Evolutionary conservation across 345 rosid species (phyloP), one percentile per base, ranked within the genome.

Genomic region (Euphorbia tirucalli): DNA sequence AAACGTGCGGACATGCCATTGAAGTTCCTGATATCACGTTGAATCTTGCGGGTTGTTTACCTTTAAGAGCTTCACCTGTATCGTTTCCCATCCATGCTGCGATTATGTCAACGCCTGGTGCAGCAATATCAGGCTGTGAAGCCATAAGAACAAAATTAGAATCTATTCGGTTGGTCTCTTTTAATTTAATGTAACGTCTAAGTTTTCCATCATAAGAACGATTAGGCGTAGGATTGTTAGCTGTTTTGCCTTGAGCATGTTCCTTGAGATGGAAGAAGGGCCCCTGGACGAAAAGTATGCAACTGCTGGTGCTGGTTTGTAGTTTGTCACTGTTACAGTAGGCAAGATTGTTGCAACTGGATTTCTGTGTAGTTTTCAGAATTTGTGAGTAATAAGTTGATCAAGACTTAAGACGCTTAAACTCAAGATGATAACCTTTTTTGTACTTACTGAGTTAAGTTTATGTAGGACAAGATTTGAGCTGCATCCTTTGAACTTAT

Each of bases 261-360:
- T 91, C 80, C 76, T 84, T 60, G 92, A 72, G 73, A 77, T 9
- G 24, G 78, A 63, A 57, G 92, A 83, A 77, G 96, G 97, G 13
- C 98, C 98, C 78, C 96, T 81, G 0, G 97, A 56, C 56, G 97
- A 92, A 80, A 94, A 92, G 74, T 81, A 86, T 6, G 93, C 92
- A 57, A 87, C 13, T 24, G 65, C 35, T 31, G 98, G 98, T 0
- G 98, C 93, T 0, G 95, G 95, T 71, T 78, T 84, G 68, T 85
- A 85, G 21, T 87, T 75, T 30, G 80, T 78, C 44, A 81, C 85
- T 0, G 86, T 43, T 15, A 60, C 66, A 2, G 96, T 87, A 7
- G 91, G 78, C 71, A 86, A 76, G 74, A 92, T 86, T 10, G 89
- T 94, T 59, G 89, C 95, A 6, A 89, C 88, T 24, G 92, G 96